A percentile compares a stretch with the other conserved stretches of the same genome.
phyloP scores from a whole-genome alignment of 2,329 filamentous ascomycete genomes.

The Cladosporium halotolerans region DNA sequence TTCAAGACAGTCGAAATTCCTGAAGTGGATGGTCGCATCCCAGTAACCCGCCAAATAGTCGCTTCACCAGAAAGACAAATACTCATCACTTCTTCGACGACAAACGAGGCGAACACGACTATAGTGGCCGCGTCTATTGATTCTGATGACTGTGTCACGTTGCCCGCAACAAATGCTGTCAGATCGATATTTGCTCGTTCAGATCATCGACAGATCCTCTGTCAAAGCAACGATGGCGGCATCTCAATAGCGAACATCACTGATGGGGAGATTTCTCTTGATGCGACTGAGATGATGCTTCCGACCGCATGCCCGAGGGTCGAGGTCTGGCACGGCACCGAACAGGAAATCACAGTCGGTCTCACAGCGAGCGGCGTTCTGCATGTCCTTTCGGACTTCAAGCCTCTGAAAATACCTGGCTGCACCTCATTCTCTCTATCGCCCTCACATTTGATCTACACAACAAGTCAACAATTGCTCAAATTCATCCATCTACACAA shows the following conservation, averaged over 20 bases:
- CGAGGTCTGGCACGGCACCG: constrained; percentile 32
- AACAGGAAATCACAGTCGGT: constrained; percentile 47
- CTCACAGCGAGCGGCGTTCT: constrained; percentile 71
- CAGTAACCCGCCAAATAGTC: constrained; percentile 39
- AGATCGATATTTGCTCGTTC: constrained; percentile 1
- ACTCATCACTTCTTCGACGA: constrained; percentile 25
- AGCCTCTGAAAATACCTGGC: constrained; percentile 68
- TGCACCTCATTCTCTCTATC: constrained; percentile 89
- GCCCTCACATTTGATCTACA: constrained; percentile 77
- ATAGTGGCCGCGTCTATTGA: background rate
- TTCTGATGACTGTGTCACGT: background rate
- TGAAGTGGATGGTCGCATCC: background rate
- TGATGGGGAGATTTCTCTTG: background rate
- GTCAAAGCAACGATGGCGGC: background rate
- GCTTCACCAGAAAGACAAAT: constrained; percentile 38
- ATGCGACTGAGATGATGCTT: constrained; percentile 7
- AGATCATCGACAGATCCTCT: constrained; percentile 4
- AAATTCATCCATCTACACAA: constrained; percentile 81
- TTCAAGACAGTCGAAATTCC: constrained; percentile 3
- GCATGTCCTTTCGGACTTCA: constrained; percentile 42
- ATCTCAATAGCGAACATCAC: background rate
- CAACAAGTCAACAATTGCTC: constrained; percentile 83
- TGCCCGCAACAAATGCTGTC: background rate
- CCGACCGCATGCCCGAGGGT: constrained; percentile 23
- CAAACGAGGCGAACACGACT: constrained; percentile 14